Evolutionary conservation across 2,329 filamentous ascomycete genomes (phyloP), one percentile per base, ranked within the genome.

Genomic region (Magnaporthiopsis rhizophila): DNA sequence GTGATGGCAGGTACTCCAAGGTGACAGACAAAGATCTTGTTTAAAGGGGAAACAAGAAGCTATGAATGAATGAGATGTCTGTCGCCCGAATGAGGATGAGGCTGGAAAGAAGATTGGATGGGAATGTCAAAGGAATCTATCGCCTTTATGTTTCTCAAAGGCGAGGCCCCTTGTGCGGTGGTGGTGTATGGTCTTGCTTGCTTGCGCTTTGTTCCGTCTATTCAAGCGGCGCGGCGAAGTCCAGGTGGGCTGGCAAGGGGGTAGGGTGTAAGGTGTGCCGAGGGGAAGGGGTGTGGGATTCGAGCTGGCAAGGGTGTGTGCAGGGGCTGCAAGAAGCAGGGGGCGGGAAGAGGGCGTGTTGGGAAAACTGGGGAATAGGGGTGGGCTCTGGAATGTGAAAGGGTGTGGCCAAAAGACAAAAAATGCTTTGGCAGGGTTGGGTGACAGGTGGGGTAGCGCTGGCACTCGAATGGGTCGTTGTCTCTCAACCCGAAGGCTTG

Each of bases 221-320:
- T 66, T 69, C 67, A 66, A 70, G 68, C 69, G 70, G 70, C 70
- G 72, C 71, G 69, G 71, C 71, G 68, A 69, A 70, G 71, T 68
- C 69, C 69, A 70, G 66, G 67, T 64, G 59, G 64, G 62, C 66
- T 67, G 66, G 64, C 59, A 65, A 45, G 24, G 32, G 65, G 64
- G 66, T 64, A 68, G 66, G 66, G 69, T 62, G 28, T 15, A 45
- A 36, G 21, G 45, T 21, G 45, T 53, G 45, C 45, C 45, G 45
- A 53, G 18, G 45, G n/a, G 30, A 7, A 26, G 24, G 26, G 24
- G 61, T 53, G 63, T 38, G 65, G 66, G 61, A 45, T 65, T 65
- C 67, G 69, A 66, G 58, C 30, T 32, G 58, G 32, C 32, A n/a
- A 34, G 57, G 45, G 45, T n/a, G 45, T 53, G 45, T 53, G 45